Percentiles rank a stretch among this genome's conserved stretches.
Conservation (phyloP, 108 stramenopile species). For the Heterococcus sp. region DNA sequence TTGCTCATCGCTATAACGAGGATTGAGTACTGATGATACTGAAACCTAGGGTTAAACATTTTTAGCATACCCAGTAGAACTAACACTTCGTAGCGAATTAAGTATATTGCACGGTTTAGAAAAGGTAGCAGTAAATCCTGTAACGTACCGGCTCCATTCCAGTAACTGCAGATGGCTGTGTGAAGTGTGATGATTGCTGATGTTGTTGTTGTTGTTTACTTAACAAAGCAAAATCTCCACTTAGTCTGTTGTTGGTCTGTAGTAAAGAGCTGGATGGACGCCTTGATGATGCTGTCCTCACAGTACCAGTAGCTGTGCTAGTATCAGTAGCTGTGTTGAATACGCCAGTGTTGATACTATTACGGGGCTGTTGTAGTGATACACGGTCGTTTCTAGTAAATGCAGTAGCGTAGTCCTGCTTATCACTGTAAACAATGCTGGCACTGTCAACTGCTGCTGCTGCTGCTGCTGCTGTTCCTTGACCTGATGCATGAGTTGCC, state of each 20-base stretch:
- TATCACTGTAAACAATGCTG: too few relatives aligned
- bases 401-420: too few relatives aligned
- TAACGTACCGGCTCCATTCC: neutral
- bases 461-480: too few relatives aligned
- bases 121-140: neutral
- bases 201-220: neutral
- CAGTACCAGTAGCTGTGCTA: neutral
- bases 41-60: neutral
- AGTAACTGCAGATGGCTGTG: neutral
- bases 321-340: neutral
- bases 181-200: neutral
- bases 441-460: too few relatives aligned
- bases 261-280: neutral
- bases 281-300: neutral
- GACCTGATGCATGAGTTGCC: too few relatives aligned
- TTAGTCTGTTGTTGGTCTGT: neutral
- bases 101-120: neutral
- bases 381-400: too few relatives aligned
- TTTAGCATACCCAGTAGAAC: neutral
- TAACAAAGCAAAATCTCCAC: neutral
- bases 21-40: too few relatives aligned
- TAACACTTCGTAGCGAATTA: neutral
- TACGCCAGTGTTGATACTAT: neutral
- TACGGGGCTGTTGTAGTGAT: too few relatives aligned
- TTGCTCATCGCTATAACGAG: neutral